phyloP scores from a whole-genome alignment of 164 flowering plant species.

The Aristolochia fimbriata region DNA sequence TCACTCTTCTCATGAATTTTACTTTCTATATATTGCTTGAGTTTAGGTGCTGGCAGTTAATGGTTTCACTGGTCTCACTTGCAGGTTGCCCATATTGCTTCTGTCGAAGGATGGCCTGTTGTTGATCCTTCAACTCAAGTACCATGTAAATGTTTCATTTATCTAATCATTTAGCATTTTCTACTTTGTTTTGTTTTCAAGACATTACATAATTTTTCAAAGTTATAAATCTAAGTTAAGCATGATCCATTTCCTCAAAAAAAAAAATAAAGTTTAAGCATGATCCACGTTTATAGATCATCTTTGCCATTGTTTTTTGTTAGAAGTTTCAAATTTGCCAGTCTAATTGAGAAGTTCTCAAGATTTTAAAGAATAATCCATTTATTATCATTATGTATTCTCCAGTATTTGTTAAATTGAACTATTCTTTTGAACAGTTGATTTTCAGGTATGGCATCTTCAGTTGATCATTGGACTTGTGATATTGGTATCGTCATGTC shows the following conservation, averaged over 20 bases:
- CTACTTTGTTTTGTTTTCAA: too few species aligned
- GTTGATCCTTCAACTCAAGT: slow-evolving; percentile 52
- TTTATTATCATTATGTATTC: not conserved
- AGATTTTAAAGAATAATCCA: not conserved
- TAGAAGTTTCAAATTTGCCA: not conserved
- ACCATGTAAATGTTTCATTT: slow-evolving; percentile 40
- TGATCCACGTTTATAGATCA: not conserved
- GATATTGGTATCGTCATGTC: slow-evolving; percentile 52
- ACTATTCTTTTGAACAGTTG: slow-evolving; percentile 34
- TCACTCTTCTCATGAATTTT: not conserved
- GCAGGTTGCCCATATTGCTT: slow-evolving; percentile 70
- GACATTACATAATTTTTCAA: not conserved
- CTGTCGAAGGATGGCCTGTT: slow-evolving; percentile 54
- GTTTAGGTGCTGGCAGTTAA: not conserved
- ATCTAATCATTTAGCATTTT: not conserved
- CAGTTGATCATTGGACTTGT: slow-evolving; percentile 62
- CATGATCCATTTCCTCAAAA: too few species aligned
- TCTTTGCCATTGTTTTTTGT: not conserved
- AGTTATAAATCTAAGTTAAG: not conserved
- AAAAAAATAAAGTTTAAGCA: too few species aligned
- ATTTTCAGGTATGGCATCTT: slow-evolving; percentile 73
- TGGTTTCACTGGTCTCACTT: slow-evolving; percentile 1
- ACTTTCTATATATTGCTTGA: not conserved
- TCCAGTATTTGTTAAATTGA: not conserved
- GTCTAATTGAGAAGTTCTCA: not conserved